Percentiles rank a stretch among this genome's conserved stretches.
Conservation (phyloP, 176 grass and related monocot species). For the Carex myosuroides region DNA sequence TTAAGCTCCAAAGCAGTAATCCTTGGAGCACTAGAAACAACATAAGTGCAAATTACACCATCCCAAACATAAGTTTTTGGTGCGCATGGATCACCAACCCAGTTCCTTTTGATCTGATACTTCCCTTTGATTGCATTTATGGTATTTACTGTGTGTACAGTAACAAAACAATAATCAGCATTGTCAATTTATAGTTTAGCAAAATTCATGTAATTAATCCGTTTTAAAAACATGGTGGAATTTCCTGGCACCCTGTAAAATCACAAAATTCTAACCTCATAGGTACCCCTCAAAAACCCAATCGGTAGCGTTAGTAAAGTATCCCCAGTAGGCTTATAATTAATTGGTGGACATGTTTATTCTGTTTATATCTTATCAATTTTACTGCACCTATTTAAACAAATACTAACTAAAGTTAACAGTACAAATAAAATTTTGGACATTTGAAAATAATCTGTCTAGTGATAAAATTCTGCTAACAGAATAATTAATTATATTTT, state of each 20-base stretch:
- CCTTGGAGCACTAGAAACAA: slow-evolving; percentile 12
- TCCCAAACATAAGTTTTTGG: slow-evolving; percentile 43
- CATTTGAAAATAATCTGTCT: too few species aligned
- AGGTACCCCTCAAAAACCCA: not conserved
- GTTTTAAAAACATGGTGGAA: not conserved
- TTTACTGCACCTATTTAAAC: not conserved
- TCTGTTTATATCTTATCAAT: not conserved
- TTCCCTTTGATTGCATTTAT: slow-evolving; percentile 39
- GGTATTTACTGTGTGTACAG: slow-evolving; percentile 29
- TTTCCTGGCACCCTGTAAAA: not conserved
- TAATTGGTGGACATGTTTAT: not conserved
- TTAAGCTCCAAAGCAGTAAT: slow-evolving; percentile 15
- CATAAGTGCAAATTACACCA: slow-evolving; percentile 45
- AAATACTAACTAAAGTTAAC: too few species aligned
- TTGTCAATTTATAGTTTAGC: not conserved
- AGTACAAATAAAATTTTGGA: too few species aligned
- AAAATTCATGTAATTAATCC: not conserved
- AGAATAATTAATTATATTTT: not conserved
- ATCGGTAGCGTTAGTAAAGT: not conserved
- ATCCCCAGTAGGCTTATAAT: too few species aligned
- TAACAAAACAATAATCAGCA: not conserved
- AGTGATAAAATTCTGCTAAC: too few species aligned
- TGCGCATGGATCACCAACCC: slow-evolving; percentile 68
- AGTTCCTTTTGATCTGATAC: slow-evolving; percentile 50
- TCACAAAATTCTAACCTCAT: not conserved